These are phyloP conservation scores for Bruguiera gymnorhiza DNA, from an alignment of 345 rosid genomes.

Conservation along the genomic window DNA sequence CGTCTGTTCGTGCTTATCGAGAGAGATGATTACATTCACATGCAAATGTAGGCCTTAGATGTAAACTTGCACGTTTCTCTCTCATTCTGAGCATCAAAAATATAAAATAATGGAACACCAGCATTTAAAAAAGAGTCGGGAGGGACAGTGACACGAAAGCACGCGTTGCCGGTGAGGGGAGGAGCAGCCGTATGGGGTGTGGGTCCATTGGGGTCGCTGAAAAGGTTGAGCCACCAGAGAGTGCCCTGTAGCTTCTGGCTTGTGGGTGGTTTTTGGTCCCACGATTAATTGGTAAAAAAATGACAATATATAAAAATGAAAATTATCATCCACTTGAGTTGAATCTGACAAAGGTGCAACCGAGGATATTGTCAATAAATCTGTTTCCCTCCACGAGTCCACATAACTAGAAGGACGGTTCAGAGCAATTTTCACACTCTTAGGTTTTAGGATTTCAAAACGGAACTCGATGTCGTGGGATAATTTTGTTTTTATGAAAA, in stretches of 20 bases:
- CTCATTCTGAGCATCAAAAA: neutral
- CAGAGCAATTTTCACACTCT: too few species aligned
- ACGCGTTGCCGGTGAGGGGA: constrained; percentile 75
- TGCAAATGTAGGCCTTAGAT: constrained; percentile 20
- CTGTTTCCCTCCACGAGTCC: too few species aligned
- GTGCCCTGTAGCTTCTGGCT: neutral
- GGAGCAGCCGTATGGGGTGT: constrained; percentile 69
- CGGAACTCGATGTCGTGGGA: constrained; percentile 1
- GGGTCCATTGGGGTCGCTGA: constrained; percentile 52
- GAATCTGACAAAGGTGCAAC: too few species aligned
- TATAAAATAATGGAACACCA: constrained; percentile 6
- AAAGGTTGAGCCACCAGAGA: constrained; percentile 34
- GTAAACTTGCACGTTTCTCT: neutral
- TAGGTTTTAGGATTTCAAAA: constrained; percentile 9
- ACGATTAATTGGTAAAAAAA: neutral
- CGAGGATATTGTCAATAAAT: too few species aligned
- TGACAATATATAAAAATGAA: neutral
- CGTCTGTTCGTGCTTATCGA: constrained; percentile 35
- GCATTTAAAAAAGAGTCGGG: constrained; percentile 12
- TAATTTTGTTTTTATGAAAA: constrained; percentile 17
- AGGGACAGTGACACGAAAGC: constrained; percentile 52
- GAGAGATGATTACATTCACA: constrained; percentile 30
- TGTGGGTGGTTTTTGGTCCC: constrained; percentile 26
- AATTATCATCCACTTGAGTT: too few species aligned
- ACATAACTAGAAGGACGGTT: too few species aligned